phyloP scores from a whole-genome alignment of 495 filamentous ascomycete genomes.

The Xylaria sp. region DNA sequence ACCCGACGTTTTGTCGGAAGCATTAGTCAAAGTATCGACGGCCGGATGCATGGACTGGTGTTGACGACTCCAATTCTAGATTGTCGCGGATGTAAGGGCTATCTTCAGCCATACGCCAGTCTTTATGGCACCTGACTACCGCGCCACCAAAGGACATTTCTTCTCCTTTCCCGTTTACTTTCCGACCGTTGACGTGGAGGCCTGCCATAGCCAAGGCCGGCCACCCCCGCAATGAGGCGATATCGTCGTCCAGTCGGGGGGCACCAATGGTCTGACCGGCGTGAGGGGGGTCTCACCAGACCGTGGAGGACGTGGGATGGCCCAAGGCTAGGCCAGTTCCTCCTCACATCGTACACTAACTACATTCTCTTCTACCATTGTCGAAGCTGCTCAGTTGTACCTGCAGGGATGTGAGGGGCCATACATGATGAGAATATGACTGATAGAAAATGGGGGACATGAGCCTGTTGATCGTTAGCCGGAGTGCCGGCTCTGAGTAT shows the following conservation, averaged over 20 bases:
- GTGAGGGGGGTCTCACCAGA: neutral
- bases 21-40: slow-evolving; percentile 10
- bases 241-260: neutral
- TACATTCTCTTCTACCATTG: neutral
- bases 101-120: neutral
- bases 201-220: neutral
- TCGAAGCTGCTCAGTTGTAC: neutral
- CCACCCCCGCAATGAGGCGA: neutral
- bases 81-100: neutral
- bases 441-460: neutral
- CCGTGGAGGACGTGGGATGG: slow-evolving; percentile 12
- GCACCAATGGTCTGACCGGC: neutral
- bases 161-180: neutral
- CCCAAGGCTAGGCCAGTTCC: neutral
- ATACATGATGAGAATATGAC: neutral
- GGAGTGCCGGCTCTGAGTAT: neutral
- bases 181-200: slow-evolving; percentile 9
- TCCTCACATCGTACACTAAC: neutral
- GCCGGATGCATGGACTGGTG: neutral
- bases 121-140: neutral
- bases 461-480: neutral
- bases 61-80: neutral
- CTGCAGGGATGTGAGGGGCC: neutral
- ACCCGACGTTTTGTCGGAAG: slow-evolving; percentile 6
- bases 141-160: neutral